Percentiles rank a stretch among this genome's conserved stretches.
phyloP scores from a whole-genome alignment of 2,329 filamentous ascomycete species.

The Epichloe scottii region DNA sequence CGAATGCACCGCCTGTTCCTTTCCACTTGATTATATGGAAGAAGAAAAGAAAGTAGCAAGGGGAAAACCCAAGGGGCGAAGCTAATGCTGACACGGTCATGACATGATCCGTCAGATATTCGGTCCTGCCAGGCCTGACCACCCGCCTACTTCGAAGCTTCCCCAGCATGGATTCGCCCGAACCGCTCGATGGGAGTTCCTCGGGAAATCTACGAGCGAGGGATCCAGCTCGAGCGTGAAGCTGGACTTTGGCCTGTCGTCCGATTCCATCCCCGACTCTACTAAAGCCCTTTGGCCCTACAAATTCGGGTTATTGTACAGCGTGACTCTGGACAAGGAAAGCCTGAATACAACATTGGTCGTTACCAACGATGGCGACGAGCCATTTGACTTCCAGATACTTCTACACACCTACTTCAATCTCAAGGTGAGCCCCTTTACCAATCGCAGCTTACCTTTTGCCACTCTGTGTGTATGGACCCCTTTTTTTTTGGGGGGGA shows the following conservation, averaged over 20 bases:
- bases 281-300: slow-evolving; percentile 67
- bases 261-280: slow-evolving; percentile 55
- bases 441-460: not conserved
- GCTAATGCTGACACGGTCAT: not conserved
- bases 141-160: slow-evolving; percentile 65
- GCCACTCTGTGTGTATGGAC: not conserved
- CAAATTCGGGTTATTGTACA: slow-evolving; percentile 85
- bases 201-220: slow-evolving; percentile 61
- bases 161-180: slow-evolving; percentile 94
- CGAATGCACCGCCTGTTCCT: not conserved
- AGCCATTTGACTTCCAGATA: slow-evolving; percentile 81
- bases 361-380: slow-evolving; percentile 74
- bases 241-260: slow-evolving; percentile 87
- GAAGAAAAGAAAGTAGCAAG: not conserved
- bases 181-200: slow-evolving; percentile 81
- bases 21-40: not conserved
- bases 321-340: slow-evolving; percentile 67
- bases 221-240: slow-evolving; percentile 58
- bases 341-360: slow-evolving; percentile 71
- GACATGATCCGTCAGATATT: slow-evolving; percentile 52
- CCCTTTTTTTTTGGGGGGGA: not conserved
- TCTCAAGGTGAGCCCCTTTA: slow-evolving; percentile 50
- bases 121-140: slow-evolving; percentile 63
- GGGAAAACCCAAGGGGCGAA: not conserved
- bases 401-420: slow-evolving; percentile 85